Conservation (phyloP, 805 yeast species). For the Saccharomycopsis synnaedendra region DNA sequence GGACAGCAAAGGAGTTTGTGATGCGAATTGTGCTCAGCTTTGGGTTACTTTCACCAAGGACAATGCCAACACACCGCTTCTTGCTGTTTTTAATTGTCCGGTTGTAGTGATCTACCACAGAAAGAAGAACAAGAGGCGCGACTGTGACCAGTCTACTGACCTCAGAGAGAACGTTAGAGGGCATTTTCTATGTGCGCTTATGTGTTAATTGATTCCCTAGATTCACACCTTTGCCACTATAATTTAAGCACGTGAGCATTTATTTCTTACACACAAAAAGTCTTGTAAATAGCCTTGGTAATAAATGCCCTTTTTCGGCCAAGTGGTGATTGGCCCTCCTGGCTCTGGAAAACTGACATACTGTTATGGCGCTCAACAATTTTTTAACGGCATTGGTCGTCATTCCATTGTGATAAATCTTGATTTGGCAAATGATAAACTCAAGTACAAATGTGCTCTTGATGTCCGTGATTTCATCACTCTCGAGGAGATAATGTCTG, state of each 20-base stretch:
- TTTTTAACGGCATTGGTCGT: conserved; percentile 88
- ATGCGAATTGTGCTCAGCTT: conserved; percentile 46
- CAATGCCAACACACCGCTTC: conserved; percentile 88
- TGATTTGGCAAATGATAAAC: conserved; percentile 36
- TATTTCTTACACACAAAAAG: too few relatives aligned
- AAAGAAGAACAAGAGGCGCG: conserved; percentile 88
- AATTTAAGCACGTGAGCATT: too few relatives aligned
- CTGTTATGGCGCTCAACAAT: conserved; percentile 87
- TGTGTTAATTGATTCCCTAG: background rate
- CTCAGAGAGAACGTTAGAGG: conserved; percentile 17
- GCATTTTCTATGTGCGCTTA: background rate
- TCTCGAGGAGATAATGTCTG: conserved; percentile 49
- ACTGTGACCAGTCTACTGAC: conserved; percentile 50
- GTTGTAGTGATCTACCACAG: conserved; percentile 92
- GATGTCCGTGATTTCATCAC: conserved; percentile 48
- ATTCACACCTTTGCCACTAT: too few relatives aligned
- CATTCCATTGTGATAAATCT: conserved; percentile 67
- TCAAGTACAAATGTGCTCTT: conserved; percentile 42
- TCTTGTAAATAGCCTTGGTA: too few relatives aligned
- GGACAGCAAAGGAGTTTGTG: conserved; percentile 91
- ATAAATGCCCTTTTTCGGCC: conserved; percentile 58
- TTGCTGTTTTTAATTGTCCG: conserved; percentile 64
- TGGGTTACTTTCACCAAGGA: conserved; percentile 67
- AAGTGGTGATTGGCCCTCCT: conserved; percentile 94
- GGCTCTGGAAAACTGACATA: conserved; percentile 96